phyloP scores from a whole-genome alignment of 2,329 filamentous ascomycete species.

The Aureobasidium musti region DNA sequence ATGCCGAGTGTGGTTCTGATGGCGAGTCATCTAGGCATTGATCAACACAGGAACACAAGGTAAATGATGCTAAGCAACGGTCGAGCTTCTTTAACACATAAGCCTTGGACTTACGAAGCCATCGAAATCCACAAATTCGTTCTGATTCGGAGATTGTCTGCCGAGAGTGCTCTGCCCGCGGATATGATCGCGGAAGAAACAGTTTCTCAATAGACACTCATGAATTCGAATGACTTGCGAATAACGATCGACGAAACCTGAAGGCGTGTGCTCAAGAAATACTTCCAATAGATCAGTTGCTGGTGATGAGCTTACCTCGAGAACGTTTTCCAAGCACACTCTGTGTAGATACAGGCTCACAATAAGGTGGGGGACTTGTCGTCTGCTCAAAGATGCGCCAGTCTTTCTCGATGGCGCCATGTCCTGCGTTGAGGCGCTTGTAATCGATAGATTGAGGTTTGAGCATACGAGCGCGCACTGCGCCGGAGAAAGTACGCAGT shows the following conservation, averaged over 20 bases:
- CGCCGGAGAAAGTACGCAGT: constrained; percentile 10
- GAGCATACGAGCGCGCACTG: not conserved
- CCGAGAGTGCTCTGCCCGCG: not conserved
- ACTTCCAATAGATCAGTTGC: not conserved
- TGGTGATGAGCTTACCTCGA: not conserved
- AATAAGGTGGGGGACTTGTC: not conserved
- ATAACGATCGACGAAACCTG: not conserved
- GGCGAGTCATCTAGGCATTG: not conserved
- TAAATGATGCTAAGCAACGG: not conserved
- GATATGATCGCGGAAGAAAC: not conserved
- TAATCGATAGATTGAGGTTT: not conserved
- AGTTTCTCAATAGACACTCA: not conserved
- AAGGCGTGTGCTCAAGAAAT: not conserved
- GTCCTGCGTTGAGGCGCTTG: constrained; percentile 14
- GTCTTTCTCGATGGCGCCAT: constrained; percentile 6
- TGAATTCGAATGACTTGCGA: not conserved
- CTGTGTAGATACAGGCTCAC: not conserved
- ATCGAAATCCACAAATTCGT: not conserved
- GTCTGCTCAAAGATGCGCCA: not conserved
- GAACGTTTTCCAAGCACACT: constrained; percentile 15
- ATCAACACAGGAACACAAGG: not conserved
- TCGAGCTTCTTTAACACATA: not conserved
- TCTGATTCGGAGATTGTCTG: not conserved
- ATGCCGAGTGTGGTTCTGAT: not conserved
- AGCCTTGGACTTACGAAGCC: not conserved